Evolutionary conservation across 2,329 filamentous ascomycete species (phyloP), one percentile per base, ranked within the genome.

Genomic region (Penicillium sp.): DNA sequence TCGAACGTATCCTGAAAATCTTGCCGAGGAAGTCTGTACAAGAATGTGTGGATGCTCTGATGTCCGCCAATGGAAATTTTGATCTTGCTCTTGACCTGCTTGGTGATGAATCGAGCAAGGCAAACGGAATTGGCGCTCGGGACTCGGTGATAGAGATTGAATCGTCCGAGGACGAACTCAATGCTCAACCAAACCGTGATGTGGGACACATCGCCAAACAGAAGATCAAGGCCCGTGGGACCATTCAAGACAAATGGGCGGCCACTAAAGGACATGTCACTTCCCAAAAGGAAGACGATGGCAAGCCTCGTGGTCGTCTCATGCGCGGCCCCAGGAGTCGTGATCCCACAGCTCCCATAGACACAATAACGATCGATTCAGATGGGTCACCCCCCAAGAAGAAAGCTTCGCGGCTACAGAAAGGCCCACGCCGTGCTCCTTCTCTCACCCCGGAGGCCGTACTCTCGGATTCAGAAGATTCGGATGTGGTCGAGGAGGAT

Each of bases 191-290:
- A 6, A 48, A 56, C 11, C 51, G 52, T 28, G 64, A 51, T 4
- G 44, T 47, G 5, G 35, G 42, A 4, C 56, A 51, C 2, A 53
- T 52, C 36, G 76, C 55, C 63, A 79, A 78, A 56, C 76, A 79
- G 53, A 71, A 75, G 43, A 71, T 83, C 29, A 78, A 80, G 53
- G 73, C 71, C 9, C 77, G 77, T 5, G 72, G 71, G 11, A 76
- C 74, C 49, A 81, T 87, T 48, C 75, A 79, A 50, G 75, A 83
- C 51, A 82, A 80, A 59, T 84, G 77, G 71, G 70, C 73, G 11
- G 72, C 73, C 5, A 75, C 73, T 38, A 76, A 76, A 27, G 29
- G 58, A 26, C 57, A 56, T 53, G 25, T 38, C 35, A 24, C 48
- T 39, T 42, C 36, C 28, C 49, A 50, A 9, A 41, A 62, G 34